Base-by-base conservation (phyloP, 108 stramenopile genomes). In the Skeletonema tropicum region DNA sequence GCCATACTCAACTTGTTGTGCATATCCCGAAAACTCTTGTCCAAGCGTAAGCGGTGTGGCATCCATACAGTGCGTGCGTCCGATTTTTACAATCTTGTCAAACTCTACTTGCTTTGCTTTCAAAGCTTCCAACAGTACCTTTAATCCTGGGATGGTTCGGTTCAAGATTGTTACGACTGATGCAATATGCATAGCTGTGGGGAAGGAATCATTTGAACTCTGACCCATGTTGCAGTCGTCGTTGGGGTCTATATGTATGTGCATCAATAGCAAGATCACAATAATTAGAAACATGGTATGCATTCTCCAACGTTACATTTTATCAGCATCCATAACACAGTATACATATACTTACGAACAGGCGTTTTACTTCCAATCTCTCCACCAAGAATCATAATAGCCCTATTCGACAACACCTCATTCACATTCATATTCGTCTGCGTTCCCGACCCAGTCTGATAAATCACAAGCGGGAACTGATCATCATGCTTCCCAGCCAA, bases 381-480 rank as follows among this genome's bases (percentile, higher is more conserved):
- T 17, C 97, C 97, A 30, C 95, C 96, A 23, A 98, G 76, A 42
- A 97, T 84, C 89, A 97, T 92, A 80, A 96, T 98, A 15, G 98
- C 97, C 26, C 97, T 87, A 82, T 99, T 99, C 15, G 97, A 88
- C 38, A 99, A 77, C 2, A 99, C 99, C 79, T 99, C 98, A 82
- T 99, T 99, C 30, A 94, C 94, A 80, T 99, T 99, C 99, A 99
- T 99, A 79, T 99, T 99, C 33, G 97, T 98, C 76, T 99, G 99
- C 7, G 99, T 99, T 0, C 99, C 99, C 30, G 81, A 84, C 39
- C 99, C 98, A 6, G 99, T 99, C 82, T 99, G 99, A 72, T 90
- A 99, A 39, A 95, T 92, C 8, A 97, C 92, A 29, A 99, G 80
- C 7, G 99, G 99, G 83, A 99, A 98, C 49, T 99, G 98, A 32